Evolutionary conservation across 768 basidiomycete species (phyloP), one percentile per base, ranked within the genome.

Genomic region (Leucocoprinus birnbaumii): DNA sequence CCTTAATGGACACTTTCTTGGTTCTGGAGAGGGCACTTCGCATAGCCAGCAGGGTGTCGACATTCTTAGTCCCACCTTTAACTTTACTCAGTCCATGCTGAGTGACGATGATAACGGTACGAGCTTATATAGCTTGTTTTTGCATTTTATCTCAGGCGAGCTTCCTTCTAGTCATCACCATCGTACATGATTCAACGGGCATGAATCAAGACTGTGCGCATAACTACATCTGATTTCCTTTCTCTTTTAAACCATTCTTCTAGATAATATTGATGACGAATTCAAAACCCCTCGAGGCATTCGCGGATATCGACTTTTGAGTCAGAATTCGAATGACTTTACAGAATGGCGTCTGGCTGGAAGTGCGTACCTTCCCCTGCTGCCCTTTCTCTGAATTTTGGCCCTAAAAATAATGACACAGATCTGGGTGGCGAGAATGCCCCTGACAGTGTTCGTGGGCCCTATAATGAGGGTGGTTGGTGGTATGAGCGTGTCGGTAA

Each of bases 211-310:
- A 72, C 53, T 72, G 71, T 70, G 52, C 42, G 68, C 55, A 13
- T 10, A 8, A 43, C 45, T 22, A 13, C 5, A 31, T 5, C 25
- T 31, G 4, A 21, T 31, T 11, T 31, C 11, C 31, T 31, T 31
- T 11, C 31, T 5, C 31, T 31, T 11, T 31, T n/a, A n/a, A n/a
- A n/a, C 31, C 11, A 31, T 31, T 31, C 31, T 31, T 11, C 2
- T 21, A 72, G 70, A 72, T 55, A 61, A 71, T 47, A 67, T 72
- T 55, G 52, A 72, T 48, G 70, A 72, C 48, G 71, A 72, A 47
- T 70, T 70, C 59, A 86, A 84, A 63, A 85, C 80, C 0, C 83
- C 85, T 3, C 77, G 86, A n/a, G 87, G 86, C 4, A 79, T 88
- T 42, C 76, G 84, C 0, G 85, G 86, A 10, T 87, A 86, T 64